These are phyloP conservation scores for Lactarius deliciosus DNA, from an alignment of 768 basidiomycete species.

Conservation along the genomic window DNA sequence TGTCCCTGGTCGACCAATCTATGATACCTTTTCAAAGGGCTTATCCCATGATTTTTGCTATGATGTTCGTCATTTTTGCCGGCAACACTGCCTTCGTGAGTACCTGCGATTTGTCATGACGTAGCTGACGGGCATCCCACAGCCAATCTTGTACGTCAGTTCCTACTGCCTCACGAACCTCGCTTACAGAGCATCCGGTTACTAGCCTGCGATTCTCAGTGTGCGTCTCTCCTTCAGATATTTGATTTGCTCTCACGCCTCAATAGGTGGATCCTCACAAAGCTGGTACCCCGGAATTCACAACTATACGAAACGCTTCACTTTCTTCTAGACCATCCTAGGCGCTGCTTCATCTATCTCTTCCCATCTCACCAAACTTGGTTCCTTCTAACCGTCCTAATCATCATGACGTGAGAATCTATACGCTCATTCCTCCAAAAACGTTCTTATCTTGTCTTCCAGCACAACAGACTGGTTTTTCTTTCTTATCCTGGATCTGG, in stretches of 20 bases:
- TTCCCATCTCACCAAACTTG: constrained; percentile 95
- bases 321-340: constrained; percentile 93
- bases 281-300: constrained; percentile 57
- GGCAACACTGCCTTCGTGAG: constrained; percentile 94
- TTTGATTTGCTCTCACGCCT: constrained; percentile 13
- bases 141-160: constrained; percentile 82
- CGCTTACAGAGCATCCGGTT: neutral
- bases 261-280: constrained; percentile 70
- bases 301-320: constrained; percentile 74
- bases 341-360: constrained; percentile 86
- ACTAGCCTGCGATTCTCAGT: constrained; percentile 76
- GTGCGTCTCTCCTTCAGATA: constrained; percentile 43
- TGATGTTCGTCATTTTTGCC: constrained; percentile 77
- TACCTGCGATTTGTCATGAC: constrained; percentile 31
- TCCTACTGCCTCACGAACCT: neutral
- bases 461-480: constrained; percentile 86
- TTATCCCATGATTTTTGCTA: constrained; percentile 72
- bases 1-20: constrained; percentile 82
- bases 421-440: neutral
- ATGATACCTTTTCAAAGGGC: constrained; percentile 91
- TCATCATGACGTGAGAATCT: constrained; percentile 61
- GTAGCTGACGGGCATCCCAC: constrained; percentile 6
- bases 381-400: constrained; percentile 74
- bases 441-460: neutral
- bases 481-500: constrained; percentile 87